These are phyloP conservation scores for Cyanidium caldarium DNA, from an alignment of 23 red algal species.

Conservation along the genomic window DNA sequence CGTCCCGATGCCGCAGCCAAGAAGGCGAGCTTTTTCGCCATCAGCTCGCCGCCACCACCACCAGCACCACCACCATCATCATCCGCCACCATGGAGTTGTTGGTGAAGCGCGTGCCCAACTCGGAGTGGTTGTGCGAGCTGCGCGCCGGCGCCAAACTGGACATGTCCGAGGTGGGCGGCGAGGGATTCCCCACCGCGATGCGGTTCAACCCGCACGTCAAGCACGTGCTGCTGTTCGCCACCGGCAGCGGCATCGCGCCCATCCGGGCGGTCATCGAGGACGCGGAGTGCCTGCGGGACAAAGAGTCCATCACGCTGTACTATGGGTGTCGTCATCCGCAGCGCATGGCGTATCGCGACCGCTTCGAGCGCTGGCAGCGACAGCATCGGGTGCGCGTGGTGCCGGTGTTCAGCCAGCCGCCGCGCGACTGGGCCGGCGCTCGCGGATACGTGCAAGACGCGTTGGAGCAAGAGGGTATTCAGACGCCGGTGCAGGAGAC, in stretches of 20 bases:
- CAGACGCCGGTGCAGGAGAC: conserved; percentile 23
- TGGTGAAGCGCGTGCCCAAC: neutral
- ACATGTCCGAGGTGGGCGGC: neutral
- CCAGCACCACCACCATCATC: too few relatives aligned
- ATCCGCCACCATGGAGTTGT: neutral
- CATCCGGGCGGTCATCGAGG: conserved; percentile 75
- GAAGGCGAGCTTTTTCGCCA: neutral
- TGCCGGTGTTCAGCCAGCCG: conserved; percentile 61
- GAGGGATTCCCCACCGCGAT: neutral
- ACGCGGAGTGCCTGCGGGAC: conserved; percentile 16
- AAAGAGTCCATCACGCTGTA: conserved; percentile 46
- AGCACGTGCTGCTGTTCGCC: conserved; percentile 59
- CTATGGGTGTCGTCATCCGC: conserved; percentile 49
- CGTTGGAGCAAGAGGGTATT: conserved; percentile 43
- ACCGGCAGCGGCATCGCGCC: conserved; percentile 78
- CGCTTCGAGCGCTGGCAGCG: conserved; percentile 48
- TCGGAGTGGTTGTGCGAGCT: neutral
- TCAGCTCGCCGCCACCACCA: neutral
- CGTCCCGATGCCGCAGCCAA: neutral
- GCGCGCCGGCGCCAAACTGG: neutral
- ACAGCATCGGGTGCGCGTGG: conserved; percentile 46
- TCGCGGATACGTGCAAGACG: conserved; percentile 66
- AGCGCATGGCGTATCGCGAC: conserved; percentile 52
- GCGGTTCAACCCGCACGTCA: neutral
- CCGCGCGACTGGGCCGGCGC: conserved; percentile 23